Evolutionary conservation across 768 basidiomycete genomes (phyloP), one percentile per base, ranked within the genome.

Genomic region (Pleurotus tuber-regium): DNA sequence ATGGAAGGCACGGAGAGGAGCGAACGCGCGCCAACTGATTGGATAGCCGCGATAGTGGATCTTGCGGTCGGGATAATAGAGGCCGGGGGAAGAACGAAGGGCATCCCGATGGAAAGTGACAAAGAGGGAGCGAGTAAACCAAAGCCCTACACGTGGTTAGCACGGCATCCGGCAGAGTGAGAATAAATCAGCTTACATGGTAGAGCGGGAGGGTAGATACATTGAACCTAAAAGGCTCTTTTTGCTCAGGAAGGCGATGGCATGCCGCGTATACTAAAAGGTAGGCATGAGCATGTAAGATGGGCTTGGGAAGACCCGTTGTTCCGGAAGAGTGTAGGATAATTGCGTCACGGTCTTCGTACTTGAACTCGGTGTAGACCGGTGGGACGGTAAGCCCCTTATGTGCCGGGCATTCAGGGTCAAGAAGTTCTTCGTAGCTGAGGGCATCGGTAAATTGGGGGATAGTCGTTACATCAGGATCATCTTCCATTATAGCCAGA

Each of bases 241-340:
- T 54, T 51, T 66, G 61, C 29, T 66, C 62, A 4, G 68, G 65
- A 23, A 74, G 56, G 33, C 65, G 62, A 51, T 74, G 71, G 36
- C 67, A 67, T 1, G 68, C 60, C 4, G 68, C 67, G 38, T 63
- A 71, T 5, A 67, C 40, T 9, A 74, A 63, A 4, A 65, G 54
- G 40, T 67, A 73, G 1, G 64, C 59, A 31, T 69, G 69, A 5
- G 66, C 60, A 31, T 71, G 69, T 40, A 57, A 64, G 24, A 79
- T 72, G 1, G 76, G 68, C 58, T 79, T 79, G 1, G 77, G 77
- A 30, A 76, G 63, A n/a, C 75, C 78, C 2, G 75, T 77, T 4
- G 77, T 78, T 10, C 77, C 78, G 3, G 74, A 78, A 0, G 77
- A 75, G 53, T 79, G 78, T 46, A 79, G 55, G n/a, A 78, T 74